Evolutionary conservation across 106 monocot species (phyloP), one percentile per base, ranked within the genome.

Genomic region (Dactylorhiza incarnata): DNA sequence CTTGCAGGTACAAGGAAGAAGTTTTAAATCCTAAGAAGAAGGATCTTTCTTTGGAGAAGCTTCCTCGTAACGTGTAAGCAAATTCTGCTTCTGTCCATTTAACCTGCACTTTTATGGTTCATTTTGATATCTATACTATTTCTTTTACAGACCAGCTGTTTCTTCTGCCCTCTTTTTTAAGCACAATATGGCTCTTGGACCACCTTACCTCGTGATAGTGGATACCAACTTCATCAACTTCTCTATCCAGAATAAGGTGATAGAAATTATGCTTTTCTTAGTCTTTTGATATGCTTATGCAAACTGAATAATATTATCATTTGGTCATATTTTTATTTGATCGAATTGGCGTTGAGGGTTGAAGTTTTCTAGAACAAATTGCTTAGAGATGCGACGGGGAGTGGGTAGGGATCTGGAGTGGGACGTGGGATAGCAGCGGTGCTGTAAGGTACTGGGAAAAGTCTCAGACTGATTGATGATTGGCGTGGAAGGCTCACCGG

Each of bases 161-260:
- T 89, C 92, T 9, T 95, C 95, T 16, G 91, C 95, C 0, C 69
- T 95, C 50, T 95, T 89, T 83, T 95, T 95, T 79, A 92, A 89
- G 84, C 83, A 95, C 53, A 95, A 95, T 74, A 89, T 89, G 2
- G 95, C 92, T 0, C 84, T 95, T 6, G 92, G 95, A 9, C 95
- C 95, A 22, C 95, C 95, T 17, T 95, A 95, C 55, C 80, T 82
- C 13, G 95, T 95, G 48, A 89, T 95, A n/a, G 92, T 95, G 9
- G 95, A 95, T 74, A 95, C 95, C 54, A 95, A 95, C 70, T 95
- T 95, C 72, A 95, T 95, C 82, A 95, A 95, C 71, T 95, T 95
- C 84, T 95, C 95, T 29, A 95, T 95, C 22, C 95, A 89, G 76
- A 95, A 92, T 46, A 95, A 95, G 95, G 91, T 92, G 23, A 19